Evolutionary conservation across 2,329 filamentous ascomycete genomes (phyloP).

Genomic region (Cladobotryum mycophilum): DNA sequence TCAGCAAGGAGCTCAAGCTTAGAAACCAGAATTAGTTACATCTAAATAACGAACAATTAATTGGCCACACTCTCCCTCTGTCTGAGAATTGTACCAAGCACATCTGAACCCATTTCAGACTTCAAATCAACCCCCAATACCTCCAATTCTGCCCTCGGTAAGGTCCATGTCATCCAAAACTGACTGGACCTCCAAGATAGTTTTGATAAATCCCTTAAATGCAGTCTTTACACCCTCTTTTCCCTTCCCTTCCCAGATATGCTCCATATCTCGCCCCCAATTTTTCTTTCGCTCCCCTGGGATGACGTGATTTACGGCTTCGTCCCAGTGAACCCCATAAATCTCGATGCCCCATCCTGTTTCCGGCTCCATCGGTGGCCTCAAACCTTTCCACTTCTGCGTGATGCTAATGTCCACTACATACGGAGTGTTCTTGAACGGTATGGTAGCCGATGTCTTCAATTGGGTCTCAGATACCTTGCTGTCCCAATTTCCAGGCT

Average conservation of each 20-base stretch:
- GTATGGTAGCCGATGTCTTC: slow-evolving; percentile 23
- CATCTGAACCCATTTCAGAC: no score
- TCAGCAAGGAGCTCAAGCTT: slow-evolving; percentile 7
- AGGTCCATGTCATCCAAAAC: slow-evolving; percentile 17
- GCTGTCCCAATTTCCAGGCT: not conserved
- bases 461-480: slow-evolving; percentile 17
- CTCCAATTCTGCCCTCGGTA: not conserved
- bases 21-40: not conserved
- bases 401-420: slow-evolving; percentile 27
- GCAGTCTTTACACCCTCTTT: slow-evolving; percentile 18
- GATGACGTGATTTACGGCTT: slow-evolving; percentile 24
- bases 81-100: no score
- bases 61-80: no score
- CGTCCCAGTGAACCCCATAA: slow-evolving; percentile 32
- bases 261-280: slow-evolving; percentile 24
- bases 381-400: slow-evolving; percentile 21
- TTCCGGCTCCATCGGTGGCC: slow-evolving; percentile 14
- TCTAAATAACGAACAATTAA: not conserved
- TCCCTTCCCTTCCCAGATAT: slow-evolving; percentile 28
- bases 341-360: slow-evolving; percentile 27
- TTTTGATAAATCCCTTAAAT: slow-evolving; percentile 24
- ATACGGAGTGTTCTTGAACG: slow-evolving; percentile 26
- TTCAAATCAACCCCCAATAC: no score
- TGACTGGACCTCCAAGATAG: slow-evolving; percentile 26
- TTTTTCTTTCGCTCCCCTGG: slow-evolving; percentile 21